A percentile compares a stretch with the other conserved stretches of the same genome.
phyloP scores from a whole-genome alignment of 2,329 filamentous ascomycete species.

The Exophiala alcalophila region DNA sequence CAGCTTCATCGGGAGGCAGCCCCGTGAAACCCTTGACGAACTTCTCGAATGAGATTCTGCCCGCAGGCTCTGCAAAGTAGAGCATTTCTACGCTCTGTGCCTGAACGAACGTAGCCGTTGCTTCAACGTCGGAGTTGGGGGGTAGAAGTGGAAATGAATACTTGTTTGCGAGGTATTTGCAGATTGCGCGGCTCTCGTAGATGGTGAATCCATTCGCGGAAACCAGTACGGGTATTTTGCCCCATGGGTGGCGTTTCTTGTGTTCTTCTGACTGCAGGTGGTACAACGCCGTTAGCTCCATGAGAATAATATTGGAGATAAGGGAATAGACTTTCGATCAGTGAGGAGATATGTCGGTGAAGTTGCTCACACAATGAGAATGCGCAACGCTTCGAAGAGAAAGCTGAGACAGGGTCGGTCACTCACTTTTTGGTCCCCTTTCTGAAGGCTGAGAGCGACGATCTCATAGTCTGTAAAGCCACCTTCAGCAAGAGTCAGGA shows the following conservation, averaged over 20 bases:
- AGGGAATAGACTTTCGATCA: neutral
- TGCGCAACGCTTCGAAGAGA: constrained; percentile 23
- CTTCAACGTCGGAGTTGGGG: constrained; percentile 39
- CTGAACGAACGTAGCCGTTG: constrained; percentile 46
- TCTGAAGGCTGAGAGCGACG: constrained; percentile 40
- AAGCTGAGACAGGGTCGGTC: too few relatives aligned
- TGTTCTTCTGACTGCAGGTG: constrained; percentile 41
- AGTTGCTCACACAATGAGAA: constrained; percentile 22
- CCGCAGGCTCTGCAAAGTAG: constrained; percentile 47
- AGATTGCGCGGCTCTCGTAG: constrained; percentile 49
- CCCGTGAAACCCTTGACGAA: constrained; percentile 47
- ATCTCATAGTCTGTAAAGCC: constrained; percentile 45
- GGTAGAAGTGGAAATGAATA: constrained; percentile 49
- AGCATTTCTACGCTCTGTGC: constrained; percentile 42
- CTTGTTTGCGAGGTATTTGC: constrained; percentile 47
- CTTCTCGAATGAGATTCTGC: constrained; percentile 47
- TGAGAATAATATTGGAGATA: neutral
- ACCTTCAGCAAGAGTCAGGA: constrained; percentile 44
- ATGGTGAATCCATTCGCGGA: constrained; percentile 45
- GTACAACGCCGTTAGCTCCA: constrained; percentile 29
- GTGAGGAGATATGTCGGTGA: neutral
- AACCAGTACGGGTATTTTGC: constrained; percentile 42
- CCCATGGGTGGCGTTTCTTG: constrained; percentile 43
- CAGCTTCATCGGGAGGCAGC: constrained; percentile 42
- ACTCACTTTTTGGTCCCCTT: constrained; percentile 45